Base-by-base conservation (phyloP, 2,329 filamentous ascomycete species). In the Magnaporthales sp. region DNA sequence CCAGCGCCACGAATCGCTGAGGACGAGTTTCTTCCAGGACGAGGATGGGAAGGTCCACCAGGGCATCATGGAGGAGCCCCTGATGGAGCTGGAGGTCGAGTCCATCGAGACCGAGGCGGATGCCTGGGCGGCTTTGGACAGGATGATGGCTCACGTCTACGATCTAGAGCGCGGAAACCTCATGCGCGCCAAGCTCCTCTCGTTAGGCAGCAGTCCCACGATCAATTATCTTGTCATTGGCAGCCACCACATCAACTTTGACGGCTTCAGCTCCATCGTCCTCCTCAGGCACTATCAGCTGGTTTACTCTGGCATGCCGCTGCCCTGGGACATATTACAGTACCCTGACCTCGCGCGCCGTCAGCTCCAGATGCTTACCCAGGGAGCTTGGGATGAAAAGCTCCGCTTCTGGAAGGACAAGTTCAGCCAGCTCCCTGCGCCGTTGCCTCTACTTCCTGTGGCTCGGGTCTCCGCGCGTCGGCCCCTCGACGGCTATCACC, bases 211-310 rank as follows among this genome's bases (percentile, higher is more conserved):
- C 22, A 75, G 73, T 0, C 68, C 72, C 1, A 73, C 71, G 0
- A 65, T 68, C 1, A 78, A 82, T 67, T 78, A 74, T 69, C 67
- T 84, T 3, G 54, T 86, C 0, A 62, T 85, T 5, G 73, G 73
- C 1, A 77, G 75, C 62, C 82, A 84, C 67, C 82, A 85, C 69
- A 84, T 86, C 51, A 72, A 76, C 38, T 77, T 85, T 75, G 84
- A 86, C 68, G 81, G 79, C 0, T 68, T 78, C 51, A 81, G 80
- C 61, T 77, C 77, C 3, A 69, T 79, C 10, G 69, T 84, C 2
- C 73, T 86, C 22, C 66, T 82, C 11, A 31, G 68, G 0, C 81
- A 85, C 51, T 67, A 85, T 2, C 74, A 80, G 19, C 76, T 74
- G 30, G 75, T 72, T 0, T 85, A 84, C 70, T 72, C 72, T 1